Evolutionary conservation across 163 green algal genomes (phyloP), one percentile per base, ranked within the genome.

Genomic region (Botryococcus braunii): DNA sequence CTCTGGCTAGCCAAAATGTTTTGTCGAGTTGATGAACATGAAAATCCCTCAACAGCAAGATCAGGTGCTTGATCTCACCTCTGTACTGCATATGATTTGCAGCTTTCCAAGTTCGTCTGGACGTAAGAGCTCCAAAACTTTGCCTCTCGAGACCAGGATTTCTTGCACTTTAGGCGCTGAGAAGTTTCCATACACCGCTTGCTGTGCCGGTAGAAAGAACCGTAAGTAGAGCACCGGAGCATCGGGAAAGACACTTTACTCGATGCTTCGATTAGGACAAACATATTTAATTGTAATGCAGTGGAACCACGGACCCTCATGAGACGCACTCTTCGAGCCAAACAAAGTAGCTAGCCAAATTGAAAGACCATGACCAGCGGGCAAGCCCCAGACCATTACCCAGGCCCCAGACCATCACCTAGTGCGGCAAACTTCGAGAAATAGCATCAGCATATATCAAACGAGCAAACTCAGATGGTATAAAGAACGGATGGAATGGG

Each of bases 121-220:
- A 2, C 94, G 81, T 17, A 99, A 79, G 41, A 99, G 86, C 81
- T 99, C 94, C 70, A 99, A 79, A 13, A 92, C 70, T 63, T 91
- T 92, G 62, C 91, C 92, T 0, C 89, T 75, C 9, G 85, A 88
- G 11, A 96, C 91, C 21, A 96, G 85, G 6, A 99, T 85, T 81
- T 99, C 94, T 63, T 98, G 92, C n/a, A 85, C 84, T 76, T 97
- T 97, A 38, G 88, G 83, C 5, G 84, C 91, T 21, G 84, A 94
- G 74, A 99, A 99, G 78, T 93, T 97, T 62, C 94, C 94, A 77
- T 96, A 96, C 17, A 96, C 80, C 37, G 94, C 94, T 63, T 55
- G 80, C 91, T 97, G 87, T 75, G 48, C 8, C 21, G 46, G n/a
- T n/a, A n/a, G n/a, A n/a, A n/a, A n/a, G n/a, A n/a, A n/a, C n/a